Evolutionary conservation across 2,329 filamentous ascomycete species (phyloP).

Genomic region (Phyllosticta capitalensis): DNA sequence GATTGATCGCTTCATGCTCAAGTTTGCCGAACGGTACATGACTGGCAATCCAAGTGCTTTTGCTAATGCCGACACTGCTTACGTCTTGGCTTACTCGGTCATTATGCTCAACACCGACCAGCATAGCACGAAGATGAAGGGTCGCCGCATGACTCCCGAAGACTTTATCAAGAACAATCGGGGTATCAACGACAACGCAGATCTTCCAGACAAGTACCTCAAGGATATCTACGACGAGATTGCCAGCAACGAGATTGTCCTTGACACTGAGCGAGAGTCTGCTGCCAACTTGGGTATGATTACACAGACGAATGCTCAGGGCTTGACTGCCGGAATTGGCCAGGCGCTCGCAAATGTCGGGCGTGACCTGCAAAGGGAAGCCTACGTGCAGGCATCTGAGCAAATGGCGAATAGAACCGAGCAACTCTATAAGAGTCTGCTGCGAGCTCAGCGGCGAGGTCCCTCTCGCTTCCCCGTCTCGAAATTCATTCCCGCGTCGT

Average conservation of each 20-base stretch:
- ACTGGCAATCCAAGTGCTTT: constrained; percentile 94
- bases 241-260: constrained; percentile 78
- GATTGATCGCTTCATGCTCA: constrained; percentile 98
- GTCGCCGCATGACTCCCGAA: constrained; percentile 80
- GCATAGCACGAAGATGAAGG: constrained; percentile 78
- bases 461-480: constrained; percentile 57
- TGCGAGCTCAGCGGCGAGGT: constrained; percentile 79
- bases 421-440: constrained; percentile 87
- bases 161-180: constrained; percentile 99
- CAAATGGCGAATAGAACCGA: constrained; percentile 76
- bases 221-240: constrained; percentile 89
- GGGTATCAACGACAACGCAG: constrained; percentile 92
- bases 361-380: constrained; percentile 82
- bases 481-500: constrained; percentile 84
- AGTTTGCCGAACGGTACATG: constrained; percentile 94
- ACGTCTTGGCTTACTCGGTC: constrained; percentile 91
- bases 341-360: constrained; percentile 88
- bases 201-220: constrained; percentile 89
- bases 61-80: constrained; percentile 95
- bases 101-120: constrained; percentile 95
- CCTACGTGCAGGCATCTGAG: constrained; percentile 89
- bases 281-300: constrained; percentile 68
- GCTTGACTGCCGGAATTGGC: constrained; percentile 72
- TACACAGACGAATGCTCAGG: constrained; percentile 45
- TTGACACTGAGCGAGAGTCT: constrained; percentile 83